phyloP scores from a whole-genome alignment of 352 stramenopile species.

The Phytophthora macrochlamydospora region DNA sequence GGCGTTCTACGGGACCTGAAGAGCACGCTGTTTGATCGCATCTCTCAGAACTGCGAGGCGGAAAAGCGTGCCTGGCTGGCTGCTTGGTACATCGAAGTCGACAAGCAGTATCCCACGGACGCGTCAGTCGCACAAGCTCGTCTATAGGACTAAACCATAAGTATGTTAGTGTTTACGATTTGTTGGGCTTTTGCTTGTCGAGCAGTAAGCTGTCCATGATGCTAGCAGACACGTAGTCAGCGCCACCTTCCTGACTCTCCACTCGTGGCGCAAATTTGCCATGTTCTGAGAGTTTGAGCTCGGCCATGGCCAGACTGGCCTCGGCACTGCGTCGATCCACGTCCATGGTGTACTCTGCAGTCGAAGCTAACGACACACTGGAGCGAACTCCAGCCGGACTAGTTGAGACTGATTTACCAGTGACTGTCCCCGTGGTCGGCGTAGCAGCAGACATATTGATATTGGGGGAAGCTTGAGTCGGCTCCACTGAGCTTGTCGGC shows the following conservation, averaged over 20 bases:
- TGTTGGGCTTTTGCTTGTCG: slow-evolving; percentile 29
- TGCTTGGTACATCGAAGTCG: slow-evolving; percentile 62
- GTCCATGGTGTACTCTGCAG: slow-evolving; percentile 24
- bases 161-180: not conserved
- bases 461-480: not conserved
- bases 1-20: slow-evolving; percentile 39
- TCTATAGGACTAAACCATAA: slow-evolving; percentile 12
- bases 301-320: slow-evolving; percentile 64
- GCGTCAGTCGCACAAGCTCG: slow-evolving; percentile 11
- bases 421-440: not conserved
- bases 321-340: slow-evolving; percentile 36
- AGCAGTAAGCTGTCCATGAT: slow-evolving; percentile 82
- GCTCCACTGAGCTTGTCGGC: slow-evolving; percentile 27
- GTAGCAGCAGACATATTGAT: slow-evolving; percentile 6
- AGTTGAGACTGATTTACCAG: not conserved
- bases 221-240: slow-evolving; percentile 81
- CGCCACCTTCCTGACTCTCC: slow-evolving; percentile 73
- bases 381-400: slow-evolving; percentile 21
- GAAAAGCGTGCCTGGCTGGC: slow-evolving; percentile 69
- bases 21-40: slow-evolving; percentile 40
- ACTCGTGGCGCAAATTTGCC: slow-evolving; percentile 57
- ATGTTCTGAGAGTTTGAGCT: slow-evolving; percentile 63
- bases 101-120: slow-evolving; percentile 34
- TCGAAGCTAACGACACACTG: slow-evolving; percentile 49
- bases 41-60: slow-evolving; percentile 64